phyloP scores from a whole-genome alignment of 2,329 filamentous ascomycete genomes.

The Tolypocladium album region DNA sequence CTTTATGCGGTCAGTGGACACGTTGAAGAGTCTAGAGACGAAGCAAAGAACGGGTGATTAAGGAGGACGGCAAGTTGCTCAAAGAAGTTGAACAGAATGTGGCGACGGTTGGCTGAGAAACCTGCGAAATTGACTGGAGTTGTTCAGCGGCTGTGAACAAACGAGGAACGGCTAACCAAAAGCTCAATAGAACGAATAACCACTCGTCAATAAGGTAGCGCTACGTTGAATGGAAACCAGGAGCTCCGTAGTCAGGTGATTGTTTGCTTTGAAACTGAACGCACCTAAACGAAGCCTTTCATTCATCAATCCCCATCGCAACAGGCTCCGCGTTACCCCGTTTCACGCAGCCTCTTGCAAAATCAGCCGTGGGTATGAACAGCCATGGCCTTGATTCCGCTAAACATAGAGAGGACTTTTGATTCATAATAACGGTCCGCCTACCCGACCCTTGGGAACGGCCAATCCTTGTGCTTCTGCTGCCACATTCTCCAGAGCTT shows the following conservation, averaged over 20 bases:
- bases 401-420: background rate
- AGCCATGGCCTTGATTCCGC: background rate
- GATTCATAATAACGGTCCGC: background rate
- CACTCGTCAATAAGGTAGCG: background rate
- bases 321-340: background rate
- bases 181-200: background rate
- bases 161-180: background rate
- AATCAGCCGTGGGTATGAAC: background rate
- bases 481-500: constrained; percentile 11
- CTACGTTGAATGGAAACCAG: background rate
- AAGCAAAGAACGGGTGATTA: background rate
- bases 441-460: background rate
- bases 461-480: constrained; percentile 3
- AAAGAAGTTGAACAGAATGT: background rate
- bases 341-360: background rate
- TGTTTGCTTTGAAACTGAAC: background rate
- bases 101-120: background rate
- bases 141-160: background rate
- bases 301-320: background rate
- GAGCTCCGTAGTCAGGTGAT: background rate
- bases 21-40: background rate
- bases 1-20: background rate
- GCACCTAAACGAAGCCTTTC: background rate
- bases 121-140: background rate
- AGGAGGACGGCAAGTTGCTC: background rate